A percentile compares a stretch with the other conserved stretches of the same genome.
Evolutionary conservation across 495 filamentous ascomycete genomes (phyloP).

Genomic region (Cairneyella variabilis): DNA sequence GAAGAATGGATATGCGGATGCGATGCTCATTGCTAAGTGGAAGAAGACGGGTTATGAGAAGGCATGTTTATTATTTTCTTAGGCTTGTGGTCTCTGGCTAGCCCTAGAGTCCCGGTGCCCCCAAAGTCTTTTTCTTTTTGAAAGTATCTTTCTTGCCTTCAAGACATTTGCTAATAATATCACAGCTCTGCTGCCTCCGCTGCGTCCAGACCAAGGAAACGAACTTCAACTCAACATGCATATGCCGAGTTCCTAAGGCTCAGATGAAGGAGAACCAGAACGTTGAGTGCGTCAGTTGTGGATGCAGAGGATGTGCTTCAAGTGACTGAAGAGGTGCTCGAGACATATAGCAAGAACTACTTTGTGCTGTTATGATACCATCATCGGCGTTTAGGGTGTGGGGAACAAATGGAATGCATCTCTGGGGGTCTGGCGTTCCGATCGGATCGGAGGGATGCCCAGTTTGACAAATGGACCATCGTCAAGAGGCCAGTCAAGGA

Average conservation of each 20-base stretch:
- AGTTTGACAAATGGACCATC: too few relatives aligned
- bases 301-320: slow-evolving; percentile 86
- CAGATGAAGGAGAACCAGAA: slow-evolving; percentile 87
- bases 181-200: slow-evolving; percentile 82
- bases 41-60: slow-evolving; percentile 99
- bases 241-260: slow-evolving; percentile 91
- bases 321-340: slow-evolving; percentile 54
- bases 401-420: too few relatives aligned
- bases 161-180: background rate
- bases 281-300: slow-evolving; percentile 94
- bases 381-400: slow-evolving; percentile 11
- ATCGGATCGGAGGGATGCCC: too few relatives aligned
- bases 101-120: too few relatives aligned
- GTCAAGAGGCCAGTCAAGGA: too few relatives aligned
- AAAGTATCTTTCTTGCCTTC: background rate
- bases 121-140: background rate
- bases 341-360: background rate
- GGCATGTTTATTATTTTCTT: slow-evolving; percentile 40
- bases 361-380: too few relatives aligned
- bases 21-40: slow-evolving; percentile 96
- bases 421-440: too few relatives aligned
- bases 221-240: slow-evolving; percentile 96
- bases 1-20: slow-evolving; percentile 95
- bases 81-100: too few relatives aligned
- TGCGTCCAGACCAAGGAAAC: slow-evolving; percentile 99